Evolutionary conservation across 345 rosid genomes (phyloP), one percentile per base, ranked within the genome.

Genomic region (Camelina neglecta): DNA sequence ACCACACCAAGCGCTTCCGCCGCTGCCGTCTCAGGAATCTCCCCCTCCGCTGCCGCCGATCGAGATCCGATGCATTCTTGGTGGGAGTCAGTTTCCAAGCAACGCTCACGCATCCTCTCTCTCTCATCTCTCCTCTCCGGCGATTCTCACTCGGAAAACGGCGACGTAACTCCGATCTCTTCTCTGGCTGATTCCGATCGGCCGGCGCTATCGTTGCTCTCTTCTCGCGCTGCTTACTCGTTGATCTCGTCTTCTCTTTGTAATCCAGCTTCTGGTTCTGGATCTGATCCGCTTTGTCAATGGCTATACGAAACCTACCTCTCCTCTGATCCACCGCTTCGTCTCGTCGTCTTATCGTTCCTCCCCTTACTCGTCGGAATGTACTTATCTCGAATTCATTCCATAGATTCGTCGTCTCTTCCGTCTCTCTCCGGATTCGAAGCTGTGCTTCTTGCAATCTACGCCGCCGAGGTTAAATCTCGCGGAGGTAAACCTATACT

Each of bases 301-400:
- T 95, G 99, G 99, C 94, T 95, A 55, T 95, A 90, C 83, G 97
- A 95, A 11, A 95, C 98, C 2, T 95, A 85, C 75, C 88, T 90
- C 39, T 82, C 93, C 6, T 76, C 93, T n/a, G 97, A 95, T 42
- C 82, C 91, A 21, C 87, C 89, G 57, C 98, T 95, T 79, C 94
- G 96, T 31, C 88, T 92, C 50, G 75, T 90, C 66, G 97, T 89
- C 57, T 90, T 92, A 81, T 90, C 97, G 33, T 88, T 90, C 75
- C 82, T 95, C 24, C 99, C 98, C 2, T 81, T 90, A 42, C 84
- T 95, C 70, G 63, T 84, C 47, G 91, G 97, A 8, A 74, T 84
- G 65, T 92, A 95, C 79, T 79, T 95, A 60, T 81, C 91, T 18
- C 90, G 98, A 44, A 80, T 95, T 79, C 98, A 95, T 80, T 88